phyloP scores from a whole-genome alignment of 2,329 filamentous ascomycete genomes.

The Diaporthe velutina region DNA sequence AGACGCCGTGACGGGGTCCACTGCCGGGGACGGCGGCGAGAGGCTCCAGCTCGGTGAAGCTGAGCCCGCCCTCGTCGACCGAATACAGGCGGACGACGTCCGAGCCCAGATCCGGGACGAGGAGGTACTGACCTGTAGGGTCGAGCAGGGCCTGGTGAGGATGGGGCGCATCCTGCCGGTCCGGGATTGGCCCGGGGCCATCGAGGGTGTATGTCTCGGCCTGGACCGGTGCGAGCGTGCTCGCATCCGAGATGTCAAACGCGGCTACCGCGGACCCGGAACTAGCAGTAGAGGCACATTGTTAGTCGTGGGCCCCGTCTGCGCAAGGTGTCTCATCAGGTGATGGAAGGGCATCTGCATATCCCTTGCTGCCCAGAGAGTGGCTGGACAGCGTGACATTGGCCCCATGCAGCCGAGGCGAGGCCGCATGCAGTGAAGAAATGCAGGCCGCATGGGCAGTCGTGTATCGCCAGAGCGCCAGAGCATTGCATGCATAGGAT shows the following conservation, averaged over 20 bases:
- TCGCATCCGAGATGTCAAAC: constrained; percentile 57
- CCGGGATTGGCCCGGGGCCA: constrained; percentile 52
- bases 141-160: constrained; percentile 76
- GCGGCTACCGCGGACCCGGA: constrained; percentile 57
- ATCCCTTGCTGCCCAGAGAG: background rate
- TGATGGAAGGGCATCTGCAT: constrained; percentile 19
- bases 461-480: background rate
- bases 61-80: constrained; percentile 61
- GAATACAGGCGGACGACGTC: constrained; percentile 71
- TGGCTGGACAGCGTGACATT: constrained; percentile 3
- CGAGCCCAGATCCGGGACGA: constrained; percentile 76
- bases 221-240: constrained; percentile 52
- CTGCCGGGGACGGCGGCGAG: constrained; percentile 62
- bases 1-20: constrained; percentile 76
- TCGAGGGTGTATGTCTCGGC: constrained; percentile 55
- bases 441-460: background rate
- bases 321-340: background rate
- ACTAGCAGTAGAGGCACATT: constrained; percentile 44
- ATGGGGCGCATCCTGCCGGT: constrained; percentile 69
- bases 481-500: constrained; percentile 36
- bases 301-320: background rate
- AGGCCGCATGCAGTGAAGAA: constrained; percentile 1
- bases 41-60: constrained; percentile 54
- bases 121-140: constrained; percentile 72
- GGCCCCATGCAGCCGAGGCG: constrained; percentile 10